Conservation (phyloP, 345 rosid genomes). For the Mallotus nudiflorus region DNA sequence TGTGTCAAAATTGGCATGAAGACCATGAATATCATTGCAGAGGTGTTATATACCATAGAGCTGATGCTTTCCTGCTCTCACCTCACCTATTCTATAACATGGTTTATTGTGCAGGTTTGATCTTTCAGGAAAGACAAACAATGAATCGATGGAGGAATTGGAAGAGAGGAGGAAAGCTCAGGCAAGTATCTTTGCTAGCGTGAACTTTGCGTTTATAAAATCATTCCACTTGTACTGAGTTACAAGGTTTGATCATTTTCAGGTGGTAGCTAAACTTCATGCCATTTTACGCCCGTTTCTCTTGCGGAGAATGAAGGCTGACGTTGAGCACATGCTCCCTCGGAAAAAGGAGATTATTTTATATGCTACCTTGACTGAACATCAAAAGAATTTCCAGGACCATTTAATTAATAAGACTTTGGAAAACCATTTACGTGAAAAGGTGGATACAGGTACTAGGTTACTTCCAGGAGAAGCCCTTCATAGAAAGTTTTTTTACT, state of each 20-base stretch:
- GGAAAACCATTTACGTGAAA: constrained; percentile 57
- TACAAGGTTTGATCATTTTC: constrained; percentile 24
- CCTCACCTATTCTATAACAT: background rate
- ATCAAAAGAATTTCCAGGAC: constrained; percentile 85
- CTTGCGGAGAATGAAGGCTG: constrained; percentile 90
- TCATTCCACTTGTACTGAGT: constrained; percentile 7
- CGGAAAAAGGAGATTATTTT: constrained; percentile 88
- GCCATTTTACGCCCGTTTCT: constrained; percentile 92
- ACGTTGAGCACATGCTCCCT: constrained; percentile 89
- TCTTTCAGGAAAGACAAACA: constrained; percentile 60
- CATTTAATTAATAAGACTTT: constrained; percentile 75
- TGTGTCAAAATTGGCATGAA: background rate
- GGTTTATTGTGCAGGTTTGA: constrained; percentile 65
- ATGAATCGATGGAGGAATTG: constrained; percentile 57
- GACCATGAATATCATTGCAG: background rate
- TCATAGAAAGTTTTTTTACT: background rate
- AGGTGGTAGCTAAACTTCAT: constrained; percentile 95
- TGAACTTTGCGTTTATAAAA: constrained; percentile 3
- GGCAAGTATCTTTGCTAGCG: constrained; percentile 36
- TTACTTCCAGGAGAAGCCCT: background rate
- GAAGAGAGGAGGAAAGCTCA: constrained; percentile 87
- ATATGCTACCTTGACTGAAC: constrained; percentile 81
- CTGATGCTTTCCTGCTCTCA: constrained; percentile 4
- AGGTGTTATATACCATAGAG: background rate
- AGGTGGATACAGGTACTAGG: constrained; percentile 43